Base-by-base conservation (phyloP, 805 yeast genomes). In the Wickerhamiella allomyrinae region DNA sequence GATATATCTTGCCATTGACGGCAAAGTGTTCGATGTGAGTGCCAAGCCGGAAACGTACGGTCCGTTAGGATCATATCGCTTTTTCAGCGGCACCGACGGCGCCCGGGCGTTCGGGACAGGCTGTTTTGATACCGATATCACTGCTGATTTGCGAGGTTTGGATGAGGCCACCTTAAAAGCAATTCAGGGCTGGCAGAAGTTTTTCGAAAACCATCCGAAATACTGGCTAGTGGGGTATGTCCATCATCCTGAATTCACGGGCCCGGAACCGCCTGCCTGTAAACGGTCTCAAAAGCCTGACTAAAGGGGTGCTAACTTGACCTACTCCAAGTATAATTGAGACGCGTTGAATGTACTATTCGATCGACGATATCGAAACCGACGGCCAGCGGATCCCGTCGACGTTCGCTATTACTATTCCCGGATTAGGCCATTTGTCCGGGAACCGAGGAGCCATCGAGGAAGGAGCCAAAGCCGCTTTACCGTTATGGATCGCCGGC, bases 401-500 rank as follows among this genome's bases (percentile, higher is more conserved):
- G 54, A 74, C 71, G 41, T 85, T 87, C 63, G 77, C 79, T 49
- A 71, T 77, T 37, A 70, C 79, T 0, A 79, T 85, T 7, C 93
- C 94, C 0, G 89, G 91, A 0, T 63, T 89, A n/a, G 96, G 95
- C 2, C 84, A 79, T 54, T 65, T 89, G 6, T 87, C 80, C 53
- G 85, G 87, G 7, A 74, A 31, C 34, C 13, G 25, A 14, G 29
- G 22, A 21, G 23, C 22, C 20, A 29, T 48, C 5, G 44, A 38
- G 11, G 40, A 42, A 2, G 51, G 51, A 17, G 39, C 49, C 2
- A 39, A 35, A 29, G 44, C 85, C 3, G 87, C 82, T 44, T 66
- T 89, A 20, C 97, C 97, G 0, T 59, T 86, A 22, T 89, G 97
- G 97, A 61, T 89, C 33, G 93, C 95, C 0, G 77, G 77, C 45